Evolutionary conservation across 768 basidiomycete species (phyloP), one percentile per base, ranked within the genome.

Genomic region (Clitopilus passeckerianus): DNA sequence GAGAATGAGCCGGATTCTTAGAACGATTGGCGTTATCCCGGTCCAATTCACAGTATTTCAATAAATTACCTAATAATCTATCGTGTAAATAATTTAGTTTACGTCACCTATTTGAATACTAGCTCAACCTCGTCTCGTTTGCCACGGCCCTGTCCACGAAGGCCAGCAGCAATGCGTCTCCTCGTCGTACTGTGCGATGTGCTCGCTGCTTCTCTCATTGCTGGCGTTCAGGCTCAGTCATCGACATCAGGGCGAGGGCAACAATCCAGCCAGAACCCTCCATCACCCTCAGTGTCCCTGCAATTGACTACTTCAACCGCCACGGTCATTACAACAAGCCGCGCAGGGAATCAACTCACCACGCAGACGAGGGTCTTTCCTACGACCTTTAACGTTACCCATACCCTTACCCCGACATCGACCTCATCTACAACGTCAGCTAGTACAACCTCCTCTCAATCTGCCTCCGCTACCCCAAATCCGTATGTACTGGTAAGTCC

Each of bases 341-440:
- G 74, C 46, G 77, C 81, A 5, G 84, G 80, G 18, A 77, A 71
- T 59, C 80, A 79, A 64, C 73, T 75, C 60, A 74, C 82, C 35
- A 71, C 81, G 33, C 59, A 86, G 57, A 76, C 83, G 57, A 82
- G 84, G 27, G 76, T 82, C 33, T 63, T 90, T 54, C 82, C 88
- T n/a, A 82, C 81, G 44, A 70, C 80, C 57, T 78, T 82, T 69
- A 86, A 88, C 73, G 83, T 84, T 61, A 89, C 86, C 56, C 71
- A 78, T 57, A 85, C 85, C 6, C 64, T 82, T 58, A 77, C 86
- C 0, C 70, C 81, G 5, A 63, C 80, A 1, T 65, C 78, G 24
- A 67, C 74, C 18, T 63, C 75, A 4, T 30, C 27, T 30, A 30
- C 27, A 30, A 61, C 76, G 6, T 69, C 81, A 12, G 58, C 74